Percentiles rank a stretch among this genome's conserved stretches.
Evolutionary conservation across 257 asterid genomes (phyloP).

Genomic region (Vinca minor): DNA sequence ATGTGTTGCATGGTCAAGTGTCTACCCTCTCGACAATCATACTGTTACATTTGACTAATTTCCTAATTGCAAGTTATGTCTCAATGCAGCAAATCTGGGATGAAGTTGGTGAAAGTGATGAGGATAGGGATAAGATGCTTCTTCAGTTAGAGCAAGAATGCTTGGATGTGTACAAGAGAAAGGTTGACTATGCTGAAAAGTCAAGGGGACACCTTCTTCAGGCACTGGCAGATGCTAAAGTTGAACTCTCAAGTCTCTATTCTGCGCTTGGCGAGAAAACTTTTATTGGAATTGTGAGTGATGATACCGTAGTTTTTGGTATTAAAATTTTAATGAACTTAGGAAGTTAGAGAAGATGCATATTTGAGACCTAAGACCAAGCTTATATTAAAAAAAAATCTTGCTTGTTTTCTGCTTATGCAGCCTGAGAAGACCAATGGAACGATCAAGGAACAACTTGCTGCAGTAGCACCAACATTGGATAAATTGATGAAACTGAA

Average conservation of each 20-base stretch:
- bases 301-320: neutral
- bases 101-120: constrained; percentile 88
- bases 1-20: neutral
- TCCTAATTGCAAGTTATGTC: neutral
- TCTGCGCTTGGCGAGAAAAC: constrained; percentile 83
- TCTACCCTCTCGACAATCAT: no score
- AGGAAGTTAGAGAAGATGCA: neutral
- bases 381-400: neutral
- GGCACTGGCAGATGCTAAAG: constrained; percentile 79
- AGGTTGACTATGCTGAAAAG: constrained; percentile 85
- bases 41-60: no score
- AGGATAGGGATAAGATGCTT: constrained; percentile 78
- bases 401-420: constrained; percentile 8
- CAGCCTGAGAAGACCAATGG: constrained; percentile 95
- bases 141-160: constrained; percentile 89
- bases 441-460: constrained; percentile 94
- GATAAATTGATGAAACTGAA: constrained; percentile 79
- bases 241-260: constrained; percentile 74
- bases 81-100: constrained; percentile 83
- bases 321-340: neutral
- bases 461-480: constrained; percentile 76
- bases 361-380: neutral
- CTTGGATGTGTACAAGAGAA: constrained; percentile 84
- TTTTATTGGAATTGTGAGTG: constrained; percentile 65
- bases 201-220: constrained; percentile 79